phyloP scores from a whole-genome alignment of 768 basidiomycete genomes.

The Termitomyces sp. region DNA sequence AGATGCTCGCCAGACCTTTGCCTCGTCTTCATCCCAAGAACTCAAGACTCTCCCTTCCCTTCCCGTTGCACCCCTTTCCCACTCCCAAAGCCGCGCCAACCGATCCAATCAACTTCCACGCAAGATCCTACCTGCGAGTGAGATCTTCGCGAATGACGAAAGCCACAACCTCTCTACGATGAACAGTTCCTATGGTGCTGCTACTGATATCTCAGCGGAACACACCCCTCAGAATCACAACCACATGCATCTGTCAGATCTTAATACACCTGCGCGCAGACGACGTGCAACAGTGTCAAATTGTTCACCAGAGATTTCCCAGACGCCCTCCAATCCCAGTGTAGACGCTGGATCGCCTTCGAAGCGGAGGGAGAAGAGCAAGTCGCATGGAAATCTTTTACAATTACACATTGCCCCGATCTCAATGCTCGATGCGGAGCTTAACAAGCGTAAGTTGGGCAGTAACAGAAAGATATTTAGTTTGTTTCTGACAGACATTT shows the following conservation, averaged over 20 bases:
- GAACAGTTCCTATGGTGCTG: conserved; percentile 26
- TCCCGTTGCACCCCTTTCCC: conserved; percentile 53
- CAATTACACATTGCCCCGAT: conserved; percentile 63
- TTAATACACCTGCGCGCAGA: conserved; percentile 37
- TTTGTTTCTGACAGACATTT: not conserved
- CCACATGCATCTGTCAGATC: conserved; percentile 26
- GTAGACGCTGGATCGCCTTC: conserved; percentile 47
- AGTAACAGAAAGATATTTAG: not conserved
- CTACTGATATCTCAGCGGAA: conserved; percentile 17
- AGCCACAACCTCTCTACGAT: conserved; percentile 27
- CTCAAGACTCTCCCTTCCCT: conserved; percentile 51
- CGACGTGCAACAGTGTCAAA: conserved; percentile 67
- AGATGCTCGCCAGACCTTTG: conserved; percentile 74
- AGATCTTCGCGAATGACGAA: conserved; percentile 56
- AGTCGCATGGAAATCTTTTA: conserved; percentile 59
- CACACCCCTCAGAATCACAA: conserved; percentile 17
- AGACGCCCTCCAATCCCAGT: conserved; percentile 19
- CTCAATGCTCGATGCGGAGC: conserved; percentile 56
- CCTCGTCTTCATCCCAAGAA: conserved; percentile 40
- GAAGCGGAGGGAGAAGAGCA: conserved; percentile 60
- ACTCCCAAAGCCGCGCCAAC: conserved; percentile 35
- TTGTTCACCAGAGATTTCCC: conserved; percentile 43
- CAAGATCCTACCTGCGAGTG: conserved; percentile 56
- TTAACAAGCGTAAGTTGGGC: conserved; percentile 49
- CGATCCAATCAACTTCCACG: conserved; percentile 55